Evolutionary conservation across 179 eudicot genomes (phyloP), one percentile per base, ranked within the genome.

Genomic region (Beta lomatogona): DNA sequence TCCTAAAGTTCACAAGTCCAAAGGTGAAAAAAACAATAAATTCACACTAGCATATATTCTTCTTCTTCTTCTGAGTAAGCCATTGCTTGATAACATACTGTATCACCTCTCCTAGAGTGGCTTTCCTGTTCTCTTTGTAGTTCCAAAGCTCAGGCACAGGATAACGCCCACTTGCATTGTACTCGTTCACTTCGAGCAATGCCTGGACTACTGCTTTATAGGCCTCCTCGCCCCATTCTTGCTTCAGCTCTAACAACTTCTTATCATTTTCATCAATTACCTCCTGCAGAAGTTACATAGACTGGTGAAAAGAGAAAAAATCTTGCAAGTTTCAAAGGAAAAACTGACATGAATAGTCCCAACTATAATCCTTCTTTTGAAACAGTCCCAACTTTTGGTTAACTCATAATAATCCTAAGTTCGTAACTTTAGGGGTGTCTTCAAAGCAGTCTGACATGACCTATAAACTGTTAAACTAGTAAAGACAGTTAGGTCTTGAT

Each of bases 81-180:
- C 84, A 84, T 74, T 84, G 84, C 79, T 81, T 84, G 80, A 84
- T 81, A 18, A 81, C 73, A 78, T 84, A 84, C 44, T 81, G 76
- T 53, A 81, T 68, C 15, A 84, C 82, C 84, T 84, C 87, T 22
- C 66, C 82, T 15, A 84, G 48, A 58, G 77, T 67, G 15, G 82
- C 84, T 68, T 46, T 73, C 73, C 84, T 81, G 45, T 84, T 78
- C 48, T 81, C 82, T 78, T 84, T 81, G 72, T 73, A 73, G 84
- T 84, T 84, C 84, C 87, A 84, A 41, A 78, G 79, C 82, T 84
- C 87, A 16, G 82, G 52, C 73, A 84, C 82, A 6, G 84, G 87
- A 74, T 84, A 84, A 2, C 84, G 71, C 10, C 84, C 87, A 9
- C 84, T 81, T 58, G 87, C 87, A 73, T 84, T 84, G 84, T 84